These are phyloP conservation scores for Whalleya microplaca DNA, from an alignment of 2,329 filamentous ascomycete species.

Conservation along the genomic window DNA sequence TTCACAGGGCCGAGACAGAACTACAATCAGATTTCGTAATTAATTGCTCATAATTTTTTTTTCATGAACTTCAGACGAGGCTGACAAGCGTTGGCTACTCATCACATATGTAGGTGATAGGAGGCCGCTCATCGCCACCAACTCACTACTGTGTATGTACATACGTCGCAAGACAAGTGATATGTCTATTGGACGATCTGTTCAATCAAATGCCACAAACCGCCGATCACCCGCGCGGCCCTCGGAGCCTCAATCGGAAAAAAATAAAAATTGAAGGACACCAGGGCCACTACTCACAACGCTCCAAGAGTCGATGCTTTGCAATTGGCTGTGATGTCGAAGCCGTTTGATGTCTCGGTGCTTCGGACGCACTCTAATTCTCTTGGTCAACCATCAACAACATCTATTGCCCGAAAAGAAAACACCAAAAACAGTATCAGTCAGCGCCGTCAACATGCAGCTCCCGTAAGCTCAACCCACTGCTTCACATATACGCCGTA, in stretches of 20 bases:
- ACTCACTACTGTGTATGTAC: slow-evolving; percentile 2
- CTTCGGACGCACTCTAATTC: neutral
- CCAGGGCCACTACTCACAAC: slow-evolving; percentile 1
- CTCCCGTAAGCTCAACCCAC: slow-evolving; percentile 1
- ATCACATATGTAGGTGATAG: neutral
- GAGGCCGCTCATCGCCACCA: neutral
- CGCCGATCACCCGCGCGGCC: slow-evolving; percentile 25
- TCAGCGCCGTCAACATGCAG: slow-evolving; percentile 2
- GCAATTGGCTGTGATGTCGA: slow-evolving; percentile 12
- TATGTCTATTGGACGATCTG: slow-evolving; percentile 26
- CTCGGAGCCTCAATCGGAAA: slow-evolving; percentile 19
- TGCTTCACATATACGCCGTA: neutral
- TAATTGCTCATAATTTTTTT: neutral
- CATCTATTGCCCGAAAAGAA: neutral
- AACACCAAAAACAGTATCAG: neutral
- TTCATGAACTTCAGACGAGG: neutral
- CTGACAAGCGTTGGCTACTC: neutral
- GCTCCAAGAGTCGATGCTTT: slow-evolving; percentile 2
- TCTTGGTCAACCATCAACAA: slow-evolving; percentile 5
- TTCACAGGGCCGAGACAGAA: neutral
- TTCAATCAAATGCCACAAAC: slow-evolving; percentile 14
- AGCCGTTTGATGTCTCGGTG: slow-evolving; percentile 20
- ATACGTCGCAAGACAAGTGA: slow-evolving; percentile 4
- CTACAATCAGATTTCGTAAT: neutral
- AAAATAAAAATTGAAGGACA: neutral